Percentiles rank a stretch among this genome's conserved stretches.
phyloP scores from a whole-genome alignment of 73 alveolate genomes.

The Durusdinium trenchii region DNA sequence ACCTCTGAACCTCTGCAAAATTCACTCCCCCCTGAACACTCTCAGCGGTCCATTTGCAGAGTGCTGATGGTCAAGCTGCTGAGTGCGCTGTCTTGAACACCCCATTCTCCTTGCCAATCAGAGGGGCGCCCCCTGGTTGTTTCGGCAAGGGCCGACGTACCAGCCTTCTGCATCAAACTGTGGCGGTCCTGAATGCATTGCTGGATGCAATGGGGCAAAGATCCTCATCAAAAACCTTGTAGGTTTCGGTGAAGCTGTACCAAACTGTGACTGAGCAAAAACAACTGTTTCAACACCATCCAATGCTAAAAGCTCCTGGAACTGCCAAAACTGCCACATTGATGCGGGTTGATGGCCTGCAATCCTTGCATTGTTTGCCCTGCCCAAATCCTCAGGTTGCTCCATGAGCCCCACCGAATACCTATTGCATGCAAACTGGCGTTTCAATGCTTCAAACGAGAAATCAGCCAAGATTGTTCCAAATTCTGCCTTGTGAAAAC shows the following conservation, averaged over 20 bases:
- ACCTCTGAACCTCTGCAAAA: no score
- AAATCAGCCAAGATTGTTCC: constrained; percentile 38
- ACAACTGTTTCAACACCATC: not conserved
- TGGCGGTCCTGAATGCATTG: not conserved
- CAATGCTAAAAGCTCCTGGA: not conserved
- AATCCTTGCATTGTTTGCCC: no score
- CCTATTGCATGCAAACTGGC: not conserved
- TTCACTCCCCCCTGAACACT: not conserved
- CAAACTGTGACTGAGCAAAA: not conserved
- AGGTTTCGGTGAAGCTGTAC: not conserved
- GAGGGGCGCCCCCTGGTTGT: not conserved
- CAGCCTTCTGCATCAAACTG: not conserved
- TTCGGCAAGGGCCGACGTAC: not conserved
- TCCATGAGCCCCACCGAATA: not conserved
- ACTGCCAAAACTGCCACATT: constrained; percentile 1
- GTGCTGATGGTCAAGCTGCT: not conserved
- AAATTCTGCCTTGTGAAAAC: not conserved
- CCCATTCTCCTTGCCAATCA: not conserved
- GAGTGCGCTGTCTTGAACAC: not conserved
- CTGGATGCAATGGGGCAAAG: not conserved
- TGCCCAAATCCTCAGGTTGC: constrained; percentile 37
- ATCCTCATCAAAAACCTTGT: not conserved
- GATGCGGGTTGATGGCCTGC: constrained; percentile 16
- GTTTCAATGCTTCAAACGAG: not conserved
- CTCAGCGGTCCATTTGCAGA: constrained; percentile 22